Base-by-base conservation (phyloP, 2,329 filamentous ascomycete genomes). In the Trichoderma koningiopsis region DNA sequence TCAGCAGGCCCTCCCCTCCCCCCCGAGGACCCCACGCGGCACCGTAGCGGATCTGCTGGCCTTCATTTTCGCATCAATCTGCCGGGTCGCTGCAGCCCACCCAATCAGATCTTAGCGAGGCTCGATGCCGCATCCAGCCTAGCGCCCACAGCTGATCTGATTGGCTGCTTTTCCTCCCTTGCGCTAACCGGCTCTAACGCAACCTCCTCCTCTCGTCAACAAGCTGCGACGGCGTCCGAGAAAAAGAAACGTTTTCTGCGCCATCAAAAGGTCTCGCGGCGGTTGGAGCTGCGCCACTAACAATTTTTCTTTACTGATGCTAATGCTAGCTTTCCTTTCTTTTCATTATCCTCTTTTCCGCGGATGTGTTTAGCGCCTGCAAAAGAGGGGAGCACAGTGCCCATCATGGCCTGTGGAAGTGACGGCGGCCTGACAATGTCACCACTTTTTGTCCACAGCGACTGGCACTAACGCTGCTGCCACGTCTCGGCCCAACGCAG, bases 141-240 rank as follows among this genome's bases (percentile, higher is more conserved):
- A 70, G 68, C 56, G 43, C 56, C 19, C 24, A 58, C 64, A 24
- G 62, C 62, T 43, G 57, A 33, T 16, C 37, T 56, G 29, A 55
- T 69, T 66, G 63, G 68, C 29, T 43, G 49, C 40, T 29, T 67
- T 40, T 47, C 49, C 63, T 65, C 68, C 68, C 68, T 70, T 70
- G 68, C 68, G 62, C 47, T 49, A 53, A 65, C 60, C 24, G 49
- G 55, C 49, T 67, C 68, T 68, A 60, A 70, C 62, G 64, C 63
- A 70, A 68, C 68, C 68, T 70, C 62, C 53, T 43, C 40, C 19
- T 66, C 68, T 55, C 47, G 62, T 59, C 55, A 60, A 69, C 66
- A 65, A 66, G 64, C 55, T 55, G 64, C 68, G 53, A 69, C 57
- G 43, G 43, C 43, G 59, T 43, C 52, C 49, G 61, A 55, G 13